Conservation (phyloP, 2,329 filamentous ascomycete genomes). For the Ceratocystis lukuohia region DNA sequence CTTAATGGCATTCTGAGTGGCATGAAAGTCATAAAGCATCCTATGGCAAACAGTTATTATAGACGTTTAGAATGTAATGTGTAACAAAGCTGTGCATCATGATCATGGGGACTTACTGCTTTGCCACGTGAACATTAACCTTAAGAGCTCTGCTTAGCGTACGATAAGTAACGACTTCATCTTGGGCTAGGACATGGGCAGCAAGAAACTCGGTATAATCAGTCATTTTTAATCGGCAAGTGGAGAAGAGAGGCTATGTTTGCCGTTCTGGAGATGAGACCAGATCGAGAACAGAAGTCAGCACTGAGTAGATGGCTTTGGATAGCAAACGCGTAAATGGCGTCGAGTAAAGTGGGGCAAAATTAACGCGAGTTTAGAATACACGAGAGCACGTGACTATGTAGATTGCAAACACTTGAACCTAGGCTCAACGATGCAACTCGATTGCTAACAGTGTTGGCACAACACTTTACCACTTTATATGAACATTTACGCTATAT, state of each 20-base stretch:
- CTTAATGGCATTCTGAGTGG: conserved; percentile 60
- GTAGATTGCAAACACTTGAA: too few species aligned
- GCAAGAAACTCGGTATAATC: conserved; percentile 62
- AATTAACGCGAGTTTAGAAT: background rate
- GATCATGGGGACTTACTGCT: conserved; percentile 49
- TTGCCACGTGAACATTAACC: conserved; percentile 75
- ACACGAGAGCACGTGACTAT: background rate
- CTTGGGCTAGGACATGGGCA: conserved; percentile 61
- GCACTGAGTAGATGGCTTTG: too few species aligned
- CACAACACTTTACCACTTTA: too few species aligned
- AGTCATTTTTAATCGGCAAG: conserved; percentile 31
- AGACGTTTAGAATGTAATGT: background rate
- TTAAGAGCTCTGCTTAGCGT: conserved; percentile 68
- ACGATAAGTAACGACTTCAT: conserved; percentile 71
- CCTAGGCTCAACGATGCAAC: too few species aligned
- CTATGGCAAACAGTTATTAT: conserved; percentile 30
- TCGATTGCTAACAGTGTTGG: too few species aligned
- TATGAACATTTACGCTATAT: too few species aligned
- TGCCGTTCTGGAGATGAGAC: background rate
- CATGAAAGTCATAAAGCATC: conserved; percentile 79
- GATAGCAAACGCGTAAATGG: too few species aligned
- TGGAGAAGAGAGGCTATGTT: background rate
- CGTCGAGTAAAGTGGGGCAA: background rate
- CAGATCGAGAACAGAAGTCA: background rate
- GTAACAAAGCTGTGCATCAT: background rate